Base-by-base conservation (phyloP, 2,329 filamentous ascomycete species). In the Nothomitra cinnamomea region DNA sequence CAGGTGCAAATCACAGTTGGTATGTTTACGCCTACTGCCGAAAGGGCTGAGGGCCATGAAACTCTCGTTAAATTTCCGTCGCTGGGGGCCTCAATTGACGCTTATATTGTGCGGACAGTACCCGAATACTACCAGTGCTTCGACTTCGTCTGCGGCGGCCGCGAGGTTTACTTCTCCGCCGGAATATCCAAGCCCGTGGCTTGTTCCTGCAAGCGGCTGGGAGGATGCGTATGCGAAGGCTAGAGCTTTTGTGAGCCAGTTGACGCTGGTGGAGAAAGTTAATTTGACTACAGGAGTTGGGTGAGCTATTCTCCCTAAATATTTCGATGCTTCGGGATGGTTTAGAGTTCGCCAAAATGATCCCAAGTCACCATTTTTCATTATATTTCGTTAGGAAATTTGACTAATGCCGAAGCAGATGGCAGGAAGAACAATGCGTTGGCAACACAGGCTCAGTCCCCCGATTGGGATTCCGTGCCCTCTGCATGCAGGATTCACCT, bases 271-370 rank as follows among this genome's bases (percentile, higher is more conserved):
- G 10, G 89, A 95, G 67, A 95, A 95, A 71, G 87, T 96, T 67
- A 96, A 96, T 66, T 66, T 98, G 58, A 96, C 90, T 2, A 95
- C 89, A 0, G 90, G 90, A 66, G 78, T 84, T 58, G 88, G 88
- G 78, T 90, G 69, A 66, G 80, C 69, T 60, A 41, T 12, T 19
- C 1, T 35, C 28, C 5, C 10, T 15, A 10, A 6, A 7, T 6
- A 15, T 28, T 49, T 24, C 4, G 25, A n/a, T 15, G 50, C 45
- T 19, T 32, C 42, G 2, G n/a, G 17, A 47, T 12, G 2, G 24
- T 32, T 45, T 36, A 56, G 58, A 63, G 51, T 65, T 45, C 5
- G n/a, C n/a, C n/a, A n/a, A n/a, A n/a, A n/a, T n/a, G n/a, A n/a
- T n/a, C n/a, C n/a, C n/a, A n/a, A n/a, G n/a, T n/a, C n/a, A n/a